Evolutionary conservation across 1,139 yeast genomes (phyloP).

Genomic region (Komagataea norvegica): DNA sequence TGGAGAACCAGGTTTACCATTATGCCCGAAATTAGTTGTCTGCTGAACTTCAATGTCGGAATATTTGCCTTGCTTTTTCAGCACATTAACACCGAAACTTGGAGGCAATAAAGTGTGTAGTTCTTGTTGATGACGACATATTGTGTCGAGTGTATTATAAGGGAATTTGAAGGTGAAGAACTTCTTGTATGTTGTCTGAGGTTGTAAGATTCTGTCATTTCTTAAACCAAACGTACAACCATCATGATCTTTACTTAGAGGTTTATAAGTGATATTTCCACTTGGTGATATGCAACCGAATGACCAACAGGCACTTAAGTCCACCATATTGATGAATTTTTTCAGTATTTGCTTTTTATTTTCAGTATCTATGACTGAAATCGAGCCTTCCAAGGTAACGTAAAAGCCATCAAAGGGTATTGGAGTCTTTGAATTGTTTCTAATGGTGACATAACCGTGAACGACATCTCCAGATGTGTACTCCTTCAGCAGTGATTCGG

Average conservation of each 20-base stretch:
- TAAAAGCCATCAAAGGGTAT: conserved; percentile 54
- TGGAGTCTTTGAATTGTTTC: conserved; percentile 37
- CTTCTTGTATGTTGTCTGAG: conserved; percentile 52
- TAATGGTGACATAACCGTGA: conserved; percentile 48
- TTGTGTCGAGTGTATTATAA: conserved; percentile 47
- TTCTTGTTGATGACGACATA: conserved; percentile 49
- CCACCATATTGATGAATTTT: conserved; percentile 38
- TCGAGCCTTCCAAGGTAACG: conserved; percentile 52
- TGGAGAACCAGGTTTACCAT: conserved; percentile 35
- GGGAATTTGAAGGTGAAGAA: conserved; percentile 64
- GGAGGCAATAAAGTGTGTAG: conserved; percentile 63
- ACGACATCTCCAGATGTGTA: conserved; percentile 52
- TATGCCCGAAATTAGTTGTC: conserved; percentile 38
- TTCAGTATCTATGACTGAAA: conserved; percentile 29
- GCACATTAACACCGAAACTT: conserved; percentile 53
- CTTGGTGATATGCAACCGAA: conserved; percentile 34
- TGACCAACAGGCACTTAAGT: conserved; percentile 40
- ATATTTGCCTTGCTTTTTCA: conserved; percentile 30
- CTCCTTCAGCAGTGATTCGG: conserved; percentile 38
- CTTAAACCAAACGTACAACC: conserved; percentile 49
- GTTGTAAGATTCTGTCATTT: conserved; percentile 44
- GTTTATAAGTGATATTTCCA: conserved; percentile 46
- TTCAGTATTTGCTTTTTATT: conserved; percentile 30
- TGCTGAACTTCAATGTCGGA: conserved; percentile 30
- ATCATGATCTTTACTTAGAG: conserved; percentile 44